A percentile compares a stretch with the other conserved stretches of the same genome.
Evolutionary conservation across 164 flowering plant species (phyloP).

Genomic region (Dillenia suffruticosa): DNA sequence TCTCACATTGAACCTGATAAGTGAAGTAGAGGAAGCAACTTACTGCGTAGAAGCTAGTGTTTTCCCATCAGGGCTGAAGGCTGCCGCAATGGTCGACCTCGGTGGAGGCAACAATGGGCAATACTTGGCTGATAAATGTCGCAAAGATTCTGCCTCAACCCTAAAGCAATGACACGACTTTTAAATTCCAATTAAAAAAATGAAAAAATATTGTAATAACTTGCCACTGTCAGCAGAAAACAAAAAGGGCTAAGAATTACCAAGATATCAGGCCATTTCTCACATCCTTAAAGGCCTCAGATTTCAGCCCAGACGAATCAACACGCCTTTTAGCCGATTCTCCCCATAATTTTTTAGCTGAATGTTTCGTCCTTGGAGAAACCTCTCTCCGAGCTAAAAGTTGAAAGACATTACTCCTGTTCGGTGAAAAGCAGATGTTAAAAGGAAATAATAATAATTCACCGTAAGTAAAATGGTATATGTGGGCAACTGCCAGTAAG

Average conservation of each 20-base stretch:
- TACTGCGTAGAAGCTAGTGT: slow-evolving; percentile 97
- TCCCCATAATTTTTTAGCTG: slow-evolving; percentile 50
- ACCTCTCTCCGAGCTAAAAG: slow-evolving; percentile 71
- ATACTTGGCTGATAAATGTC: slow-evolving; percentile 76
- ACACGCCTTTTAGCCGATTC: slow-evolving; percentile 25
- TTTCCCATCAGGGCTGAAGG: slow-evolving; percentile 92
- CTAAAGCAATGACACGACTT: slow-evolving; percentile 27
- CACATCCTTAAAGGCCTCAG: slow-evolving; percentile 44
- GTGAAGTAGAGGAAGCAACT: slow-evolving; percentile 17
- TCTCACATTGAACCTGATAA: neutral
- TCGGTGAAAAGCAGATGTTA: slow-evolving; percentile 5
- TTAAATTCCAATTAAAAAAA: neutral
- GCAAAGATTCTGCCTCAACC: slow-evolving; percentile 85
- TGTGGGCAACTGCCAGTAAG: neutral
- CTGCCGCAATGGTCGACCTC: slow-evolving; percentile 97
- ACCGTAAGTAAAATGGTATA: slow-evolving; percentile 1
- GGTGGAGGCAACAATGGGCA: slow-evolving; percentile 88
- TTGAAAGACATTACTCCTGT: slow-evolving; percentile 52
- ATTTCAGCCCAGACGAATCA: slow-evolving; percentile 21
- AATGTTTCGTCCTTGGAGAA: slow-evolving; percentile 46
- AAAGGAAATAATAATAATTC: neutral
- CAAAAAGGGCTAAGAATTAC: slow-evolving; percentile 22
- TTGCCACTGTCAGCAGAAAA: neutral
- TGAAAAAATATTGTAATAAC: too few species aligned
- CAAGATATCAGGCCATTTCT: slow-evolving; percentile 67